Base-by-base conservation (phyloP, 179 eudicot species). In the Spinacia oleracea region DNA sequence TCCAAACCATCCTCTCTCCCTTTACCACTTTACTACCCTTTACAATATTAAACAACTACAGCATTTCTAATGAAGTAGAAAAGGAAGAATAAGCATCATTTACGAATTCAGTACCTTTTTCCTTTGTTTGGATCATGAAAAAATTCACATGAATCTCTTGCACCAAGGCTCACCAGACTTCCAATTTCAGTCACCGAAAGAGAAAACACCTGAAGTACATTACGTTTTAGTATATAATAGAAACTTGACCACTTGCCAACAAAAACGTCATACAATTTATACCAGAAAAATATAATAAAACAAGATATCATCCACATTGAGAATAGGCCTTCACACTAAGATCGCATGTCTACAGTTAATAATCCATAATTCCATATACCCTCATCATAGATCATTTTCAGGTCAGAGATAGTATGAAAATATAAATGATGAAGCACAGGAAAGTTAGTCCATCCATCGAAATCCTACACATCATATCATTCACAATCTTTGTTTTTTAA, bases 41-140 rank as follows among this genome's bases (percentile, higher is more conserved):
- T n/a, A 21, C 48, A 55, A 50, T 9, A 66, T 1, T 35, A 40
- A 18, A 1, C 27, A 67, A 38, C 40, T 67, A 15, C 50, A 67
- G 29, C 16, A 40, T 40, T 16, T 14, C 1, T 21, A 1, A 65
- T 65, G 15, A 1, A 53, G 16, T 34, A 66, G 18, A 73, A 56
- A 20, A 32, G 3, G 40, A 38, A 43, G 23, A 76, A 59, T 20
- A 66, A 35, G 31, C 71, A 66, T 21, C 34, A 46, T 78, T 31
- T 38, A 38, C 20, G 55, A 40, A 20, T 56, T 16, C 4, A 11
- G 18, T 81, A 94, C 98, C 98, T 93, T 87, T 75, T 95, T 62
- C 98, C 97, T 81, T 90, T 91, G 79, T 80, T 81, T 76, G 98
- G 98, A 77, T 95, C 98, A 66, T 95, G 98, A 70, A 93, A 91